Evolutionary conservation across 1,139 yeast genomes (phyloP).

Genomic region (Spencermartinsiella ligniputridi): DNA sequence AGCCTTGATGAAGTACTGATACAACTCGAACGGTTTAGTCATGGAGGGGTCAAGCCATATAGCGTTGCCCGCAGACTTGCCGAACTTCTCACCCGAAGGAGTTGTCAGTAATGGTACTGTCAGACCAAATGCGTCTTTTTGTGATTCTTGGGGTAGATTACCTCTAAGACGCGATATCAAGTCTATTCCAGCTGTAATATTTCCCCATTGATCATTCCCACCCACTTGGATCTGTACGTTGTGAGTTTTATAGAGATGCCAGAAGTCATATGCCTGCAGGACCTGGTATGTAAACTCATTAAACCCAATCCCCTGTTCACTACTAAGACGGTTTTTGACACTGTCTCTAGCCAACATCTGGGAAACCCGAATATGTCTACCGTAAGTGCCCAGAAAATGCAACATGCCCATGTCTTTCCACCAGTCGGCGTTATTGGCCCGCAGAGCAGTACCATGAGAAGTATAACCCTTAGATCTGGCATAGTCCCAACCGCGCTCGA

Average conservation of each 20-base stretch:
- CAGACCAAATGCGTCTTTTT: constrained; percentile 56
- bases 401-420: constrained; percentile 75
- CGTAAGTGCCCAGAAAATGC: constrained; percentile 71
- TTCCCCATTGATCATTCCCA: constrained; percentile 98
- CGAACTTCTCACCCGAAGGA: constrained; percentile 88
- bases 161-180: constrained; percentile 59
- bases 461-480: constrained; percentile 53
- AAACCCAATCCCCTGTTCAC: constrained; percentile 79
- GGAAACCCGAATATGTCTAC: constrained; percentile 73
- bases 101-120: constrained; percentile 91
- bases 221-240: constrained; percentile 80
- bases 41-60: constrained; percentile 70
- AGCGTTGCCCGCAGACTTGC: constrained; percentile 97
- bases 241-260: constrained; percentile 62
- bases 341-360: constrained; percentile 91
- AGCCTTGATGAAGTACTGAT: constrained; percentile 77
- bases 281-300: constrained; percentile 93
- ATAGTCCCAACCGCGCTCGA: constrained; percentile 55
- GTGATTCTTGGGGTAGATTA: constrained; percentile 8
- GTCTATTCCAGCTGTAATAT: constrained; percentile 94
- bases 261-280: constrained; percentile 90
- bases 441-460: constrained; percentile 35
- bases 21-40: constrained; percentile 77
- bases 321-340: constrained; percentile 64
- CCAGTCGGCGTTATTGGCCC: constrained; percentile 74